A percentile compares a stretch with the other conserved stretches of the same genome.
These are phyloP conservation scores for Akanthomyces lecanii DNA, from an alignment of 2,329 filamentous ascomycete species.

Conservation along the genomic window DNA sequence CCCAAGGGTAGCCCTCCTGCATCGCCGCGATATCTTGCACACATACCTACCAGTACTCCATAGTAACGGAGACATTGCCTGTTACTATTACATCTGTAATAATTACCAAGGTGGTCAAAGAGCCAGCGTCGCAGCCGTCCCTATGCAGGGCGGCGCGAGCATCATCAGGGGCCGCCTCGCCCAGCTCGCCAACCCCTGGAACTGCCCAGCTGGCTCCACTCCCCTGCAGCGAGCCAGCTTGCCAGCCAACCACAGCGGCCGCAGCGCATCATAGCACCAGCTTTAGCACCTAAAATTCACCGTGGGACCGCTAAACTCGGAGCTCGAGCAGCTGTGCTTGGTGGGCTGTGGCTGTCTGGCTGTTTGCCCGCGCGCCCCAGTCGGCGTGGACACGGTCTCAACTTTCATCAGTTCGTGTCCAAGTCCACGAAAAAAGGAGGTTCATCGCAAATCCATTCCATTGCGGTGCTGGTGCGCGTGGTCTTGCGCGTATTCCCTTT, in stretches of 20 bases:
- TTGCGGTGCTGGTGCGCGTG: conserved; percentile 21
- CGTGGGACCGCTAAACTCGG: too few species aligned
- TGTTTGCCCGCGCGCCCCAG: not conserved
- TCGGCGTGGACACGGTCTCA: conserved; percentile 15
- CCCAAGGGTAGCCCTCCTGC: not conserved
- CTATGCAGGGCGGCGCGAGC: not conserved
- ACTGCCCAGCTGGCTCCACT: conserved; percentile 1
- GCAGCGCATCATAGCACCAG: not conserved
- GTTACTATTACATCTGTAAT: not conserved
- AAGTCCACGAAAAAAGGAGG: conserved; percentile 8
- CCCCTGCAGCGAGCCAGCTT: not conserved
- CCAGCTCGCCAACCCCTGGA: not conserved
- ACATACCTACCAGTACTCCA: too few species aligned
- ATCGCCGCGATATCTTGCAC: not conserved
- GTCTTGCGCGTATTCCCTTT: not conserved
- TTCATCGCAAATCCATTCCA: conserved; percentile 18
- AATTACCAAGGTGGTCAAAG: not conserved
- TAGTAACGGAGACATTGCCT: not conserved
- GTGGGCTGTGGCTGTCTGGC: not conserved
- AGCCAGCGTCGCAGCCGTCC: not conserved
- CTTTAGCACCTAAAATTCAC: not conserved
- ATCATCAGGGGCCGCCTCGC: not conserved
- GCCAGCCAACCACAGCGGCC: not conserved
- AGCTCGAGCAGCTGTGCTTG: not conserved
- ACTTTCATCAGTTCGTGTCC: not conserved